These are phyloP conservation scores for Naganishia sp. DNA, from an alignment of 1,284 basidiomycete genomes.

Conservation along the genomic window DNA sequence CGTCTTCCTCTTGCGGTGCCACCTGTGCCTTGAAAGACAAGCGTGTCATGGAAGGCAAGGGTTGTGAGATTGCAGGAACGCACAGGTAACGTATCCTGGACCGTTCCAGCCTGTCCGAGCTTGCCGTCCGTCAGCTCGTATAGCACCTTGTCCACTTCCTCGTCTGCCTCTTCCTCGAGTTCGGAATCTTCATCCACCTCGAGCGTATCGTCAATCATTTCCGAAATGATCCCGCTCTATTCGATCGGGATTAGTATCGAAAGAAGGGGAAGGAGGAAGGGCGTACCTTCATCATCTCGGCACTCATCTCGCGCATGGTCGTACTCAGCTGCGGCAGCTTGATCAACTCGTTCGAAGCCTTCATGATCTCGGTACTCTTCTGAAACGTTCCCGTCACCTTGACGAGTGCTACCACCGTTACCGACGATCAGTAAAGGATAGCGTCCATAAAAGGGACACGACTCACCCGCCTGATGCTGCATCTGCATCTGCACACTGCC, in stretches of 20 bases:
- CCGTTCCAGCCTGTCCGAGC: conserved; percentile 76
- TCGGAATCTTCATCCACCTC: conserved; percentile 83
- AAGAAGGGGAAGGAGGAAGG: neutral
- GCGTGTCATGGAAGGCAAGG: neutral
- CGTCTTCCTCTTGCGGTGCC: conserved; percentile 65
- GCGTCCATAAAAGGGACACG: neutral
- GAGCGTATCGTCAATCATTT: conserved; percentile 86
- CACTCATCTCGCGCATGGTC: conserved; percentile 76
- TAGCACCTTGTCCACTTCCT: conserved; percentile 94
- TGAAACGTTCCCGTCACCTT: conserved; percentile 97
- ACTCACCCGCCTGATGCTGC: conserved; percentile 86
- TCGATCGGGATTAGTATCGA: conserved; percentile 15
- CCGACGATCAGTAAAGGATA: neutral
- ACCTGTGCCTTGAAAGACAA: conserved; percentile 51
- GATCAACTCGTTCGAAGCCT: conserved; percentile 86
- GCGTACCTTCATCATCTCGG: conserved; percentile 50
- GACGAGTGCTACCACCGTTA: conserved; percentile 73
- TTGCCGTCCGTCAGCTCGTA: conserved; percentile 96
- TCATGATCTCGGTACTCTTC: conserved; percentile 99
- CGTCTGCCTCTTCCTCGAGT: conserved; percentile 93
- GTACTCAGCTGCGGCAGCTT: conserved; percentile 89
- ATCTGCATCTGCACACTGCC: conserved; percentile 90
- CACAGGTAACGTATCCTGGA: conserved; percentile 71
- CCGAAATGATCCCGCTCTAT: conserved; percentile 88
- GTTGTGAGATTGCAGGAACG: conserved; percentile 47